phyloP scores from a whole-genome alignment of 768 basidiomycete genomes.

The Amanita rimosa region DNA sequence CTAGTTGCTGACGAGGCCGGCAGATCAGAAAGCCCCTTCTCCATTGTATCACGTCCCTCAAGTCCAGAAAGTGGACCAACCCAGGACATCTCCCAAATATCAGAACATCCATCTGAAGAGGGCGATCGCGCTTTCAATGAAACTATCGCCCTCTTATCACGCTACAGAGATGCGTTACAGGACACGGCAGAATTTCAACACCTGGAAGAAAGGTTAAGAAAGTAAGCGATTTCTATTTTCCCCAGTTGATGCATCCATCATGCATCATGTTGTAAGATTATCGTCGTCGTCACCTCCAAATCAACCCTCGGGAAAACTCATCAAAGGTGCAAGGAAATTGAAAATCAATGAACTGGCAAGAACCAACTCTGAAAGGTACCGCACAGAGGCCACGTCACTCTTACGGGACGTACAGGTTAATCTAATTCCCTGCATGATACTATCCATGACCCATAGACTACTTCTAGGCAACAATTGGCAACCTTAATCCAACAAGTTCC shows the following conservation, averaged over 20 bases:
- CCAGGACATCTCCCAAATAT: not conserved
- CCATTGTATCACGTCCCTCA: not conserved
- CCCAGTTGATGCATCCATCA: not conserved
- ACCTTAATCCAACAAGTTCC: not conserved
- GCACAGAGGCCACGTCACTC: not conserved
- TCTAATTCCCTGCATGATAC: not conserved
- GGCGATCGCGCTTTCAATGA: constrained; percentile 2
- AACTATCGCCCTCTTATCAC: not conserved
- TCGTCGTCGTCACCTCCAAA: not conserved
- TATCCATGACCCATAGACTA: not conserved
- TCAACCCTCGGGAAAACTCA: not conserved
- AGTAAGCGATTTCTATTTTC: not conserved
- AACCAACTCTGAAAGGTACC: not conserved
- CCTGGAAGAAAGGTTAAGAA: not conserved
- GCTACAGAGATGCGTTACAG: not conserved
- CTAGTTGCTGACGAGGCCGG: not conserved
- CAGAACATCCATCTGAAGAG: not conserved
- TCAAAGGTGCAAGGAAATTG: constrained; percentile 1
- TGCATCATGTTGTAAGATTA: not conserved
- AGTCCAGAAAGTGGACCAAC: not conserved
- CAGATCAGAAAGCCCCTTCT: constrained; percentile 2
- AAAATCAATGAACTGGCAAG: not conserved
- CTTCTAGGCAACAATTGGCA: not conserved
- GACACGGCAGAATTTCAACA: not conserved
- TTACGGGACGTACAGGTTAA: constrained; percentile 4